Evolutionary conservation across 164 flowering plant genomes (phyloP).

Genomic region (Malania oleifera): DNA sequence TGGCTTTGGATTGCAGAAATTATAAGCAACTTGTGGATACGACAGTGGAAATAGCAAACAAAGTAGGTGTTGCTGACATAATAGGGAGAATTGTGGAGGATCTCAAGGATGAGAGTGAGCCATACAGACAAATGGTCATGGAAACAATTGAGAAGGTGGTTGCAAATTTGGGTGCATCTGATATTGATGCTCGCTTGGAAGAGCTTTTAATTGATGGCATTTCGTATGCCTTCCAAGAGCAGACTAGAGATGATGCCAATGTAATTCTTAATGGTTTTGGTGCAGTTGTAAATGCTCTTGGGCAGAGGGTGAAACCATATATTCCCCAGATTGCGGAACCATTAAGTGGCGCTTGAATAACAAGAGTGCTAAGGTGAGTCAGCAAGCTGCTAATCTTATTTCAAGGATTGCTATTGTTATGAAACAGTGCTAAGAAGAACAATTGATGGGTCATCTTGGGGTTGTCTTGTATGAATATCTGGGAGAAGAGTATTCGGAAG

Average conservation of each 20-base stretch:
- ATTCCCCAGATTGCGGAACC: not conserved
- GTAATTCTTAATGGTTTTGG: not conserved
- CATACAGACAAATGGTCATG: not conserved
- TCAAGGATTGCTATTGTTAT: not conserved
- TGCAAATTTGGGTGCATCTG: not conserved
- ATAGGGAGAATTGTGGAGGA: not conserved
- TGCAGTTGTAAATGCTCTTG: not conserved
- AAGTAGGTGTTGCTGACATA: not conserved
- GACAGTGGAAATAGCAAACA: not conserved
- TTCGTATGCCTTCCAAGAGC: not conserved
- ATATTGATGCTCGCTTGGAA: not conserved
- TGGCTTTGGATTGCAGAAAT: not conserved
- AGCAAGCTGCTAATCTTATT: not conserved
- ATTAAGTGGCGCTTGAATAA: too few species aligned
- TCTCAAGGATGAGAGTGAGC: conserved; percentile 1
- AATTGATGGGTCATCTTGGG: too few species aligned
- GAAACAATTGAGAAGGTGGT: not conserved
- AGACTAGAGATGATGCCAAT: not conserved
- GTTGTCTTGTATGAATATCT: too few species aligned
- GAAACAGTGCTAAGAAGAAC: not conserved
- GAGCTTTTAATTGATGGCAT: not conserved
- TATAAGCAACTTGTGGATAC: not conserved
- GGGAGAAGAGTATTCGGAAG: too few species aligned
- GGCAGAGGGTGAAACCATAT: not conserved
- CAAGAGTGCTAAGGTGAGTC: not conserved